These are phyloP conservation scores for Lasiodiplodia hormozganensis DNA, from an alignment of 2,329 filamentous ascomycete genomes.

Conservation along the genomic window DNA sequence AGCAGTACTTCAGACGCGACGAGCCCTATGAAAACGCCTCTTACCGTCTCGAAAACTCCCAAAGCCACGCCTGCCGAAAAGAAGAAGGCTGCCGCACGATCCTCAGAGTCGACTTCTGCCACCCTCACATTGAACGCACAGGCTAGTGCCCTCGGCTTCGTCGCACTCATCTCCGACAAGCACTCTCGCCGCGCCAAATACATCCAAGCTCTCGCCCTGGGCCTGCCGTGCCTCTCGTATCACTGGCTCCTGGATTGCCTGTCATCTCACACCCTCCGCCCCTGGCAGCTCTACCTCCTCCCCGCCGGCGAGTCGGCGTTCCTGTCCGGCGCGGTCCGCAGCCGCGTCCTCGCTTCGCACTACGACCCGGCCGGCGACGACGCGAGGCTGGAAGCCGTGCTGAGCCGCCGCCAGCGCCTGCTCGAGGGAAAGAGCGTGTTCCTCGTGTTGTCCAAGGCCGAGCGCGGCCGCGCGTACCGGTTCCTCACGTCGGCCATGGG, in stretches of 20 bases:
- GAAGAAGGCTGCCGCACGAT: neutral
- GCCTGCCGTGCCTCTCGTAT: constrained; percentile 82
- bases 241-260: constrained; percentile 83
- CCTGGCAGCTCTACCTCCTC: constrained; percentile 83
- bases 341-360: constrained; percentile 66
- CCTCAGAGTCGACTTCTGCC: neutral
- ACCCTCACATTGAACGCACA: constrained; percentile 62
- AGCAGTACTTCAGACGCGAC: constrained; percentile 37
- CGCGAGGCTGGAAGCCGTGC: constrained; percentile 38
- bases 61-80: constrained; percentile 6
- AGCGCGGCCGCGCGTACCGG: constrained; percentile 67
- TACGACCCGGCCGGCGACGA: constrained; percentile 64
- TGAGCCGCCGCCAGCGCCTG: constrained; percentile 62
- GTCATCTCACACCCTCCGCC: constrained; percentile 64
- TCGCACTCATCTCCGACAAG: constrained; percentile 83
- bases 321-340: constrained; percentile 78
- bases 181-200: constrained; percentile 90
- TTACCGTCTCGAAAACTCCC: neutral
- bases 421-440: constrained; percentile 72
- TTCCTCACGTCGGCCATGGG: constrained; percentile 84
- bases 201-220: constrained; percentile 90
- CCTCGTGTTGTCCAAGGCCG: constrained; percentile 68
- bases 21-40: constrained; percentile 15
- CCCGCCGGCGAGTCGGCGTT: constrained; percentile 82
- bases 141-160: constrained; percentile 71